These are phyloP conservation scores for Mucor indicus DNA, from an alignment of 371 early-diverging fungal species.

Conservation along the genomic window DNA sequence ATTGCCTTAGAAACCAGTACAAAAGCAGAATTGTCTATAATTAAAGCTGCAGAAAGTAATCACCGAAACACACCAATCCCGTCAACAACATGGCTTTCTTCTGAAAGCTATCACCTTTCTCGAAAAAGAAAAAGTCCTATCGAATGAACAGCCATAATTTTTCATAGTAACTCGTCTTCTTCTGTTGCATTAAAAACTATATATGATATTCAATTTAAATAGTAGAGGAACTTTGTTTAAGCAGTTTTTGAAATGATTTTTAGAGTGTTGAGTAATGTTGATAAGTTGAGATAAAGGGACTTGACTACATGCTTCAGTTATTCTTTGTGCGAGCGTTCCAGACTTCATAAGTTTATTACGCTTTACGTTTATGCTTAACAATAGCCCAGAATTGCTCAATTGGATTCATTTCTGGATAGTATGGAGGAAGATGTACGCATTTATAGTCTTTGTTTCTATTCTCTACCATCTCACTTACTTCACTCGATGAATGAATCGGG, in stretches of 20 bases:
- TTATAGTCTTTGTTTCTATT: no score
- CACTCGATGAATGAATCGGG: no score
- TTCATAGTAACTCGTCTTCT: constrained; percentile 6
- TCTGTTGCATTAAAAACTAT: constrained; percentile 9
- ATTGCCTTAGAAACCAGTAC: constrained; percentile 5
- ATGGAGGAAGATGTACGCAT: no score
- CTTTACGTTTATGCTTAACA: no score
- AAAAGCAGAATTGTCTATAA: constrained; percentile 7
- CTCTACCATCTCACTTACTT: no score
- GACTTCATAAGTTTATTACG: not conserved
- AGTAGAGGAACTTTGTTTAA: no score
- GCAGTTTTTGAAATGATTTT: no score
- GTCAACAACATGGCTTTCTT: constrained; percentile 14
- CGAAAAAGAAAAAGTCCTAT: constrained; percentile 13
- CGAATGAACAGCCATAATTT: constrained; percentile 4
- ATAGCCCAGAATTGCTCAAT: no score
- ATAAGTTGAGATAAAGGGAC: not conserved
- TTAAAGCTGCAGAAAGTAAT: constrained; percentile 10
- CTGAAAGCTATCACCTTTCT: constrained; percentile 4
- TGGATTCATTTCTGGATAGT: no score
- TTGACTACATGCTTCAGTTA: not conserved
- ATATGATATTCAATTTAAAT: constrained; percentile 8
- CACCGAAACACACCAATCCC: constrained; percentile 10
- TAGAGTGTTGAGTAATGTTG: no score
- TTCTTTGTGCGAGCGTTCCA: constrained; percentile 1